Conservation (phyloP, 2,329 filamentous ascomycete species). For the Eutypella sp. region DNA sequence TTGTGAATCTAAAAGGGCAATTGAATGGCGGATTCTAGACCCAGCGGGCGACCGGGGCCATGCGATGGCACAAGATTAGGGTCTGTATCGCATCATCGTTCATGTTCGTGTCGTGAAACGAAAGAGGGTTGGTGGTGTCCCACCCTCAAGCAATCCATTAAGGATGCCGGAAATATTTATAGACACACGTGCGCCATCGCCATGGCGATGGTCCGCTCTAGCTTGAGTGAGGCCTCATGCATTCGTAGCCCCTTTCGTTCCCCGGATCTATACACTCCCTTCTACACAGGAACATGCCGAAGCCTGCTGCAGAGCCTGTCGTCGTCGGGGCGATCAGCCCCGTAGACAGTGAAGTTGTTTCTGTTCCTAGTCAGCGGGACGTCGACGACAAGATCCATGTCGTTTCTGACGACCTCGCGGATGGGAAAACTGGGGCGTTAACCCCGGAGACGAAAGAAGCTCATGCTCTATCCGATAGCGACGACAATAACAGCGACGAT, state of each 20-base stretch:
- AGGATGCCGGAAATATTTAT: not conserved
- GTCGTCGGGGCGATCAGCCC: not conserved
- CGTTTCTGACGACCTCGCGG: not conserved
- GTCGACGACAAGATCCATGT: not conserved
- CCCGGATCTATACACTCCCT: not conserved
- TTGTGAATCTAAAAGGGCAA: not conserved
- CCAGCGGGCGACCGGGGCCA: no score
- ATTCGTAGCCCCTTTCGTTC: not conserved
- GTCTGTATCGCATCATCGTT: not conserved
- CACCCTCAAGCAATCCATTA: not conserved
- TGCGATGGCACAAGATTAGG: not conserved
- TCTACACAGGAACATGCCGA: not conserved
- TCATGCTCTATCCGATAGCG: not conserved
- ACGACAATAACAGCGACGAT: constrained; percentile 32
- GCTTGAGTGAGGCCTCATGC: no score
- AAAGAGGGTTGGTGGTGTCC: not conserved
- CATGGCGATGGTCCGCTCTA: no score
- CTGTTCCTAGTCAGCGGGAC: not conserved
- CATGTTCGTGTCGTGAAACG: not conserved
- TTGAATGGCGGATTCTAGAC: not conserved
- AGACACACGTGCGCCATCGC: no score
- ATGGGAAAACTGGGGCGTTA: not conserved
- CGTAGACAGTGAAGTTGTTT: not conserved
- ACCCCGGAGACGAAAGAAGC: not conserved
- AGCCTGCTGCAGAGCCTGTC: not conserved